A percentile compares a stretch with the other conserved stretches of the same genome.
phyloP scores from a whole-genome alignment of 805 yeast genomes.

The Tetrapisispora fleetii region DNA sequence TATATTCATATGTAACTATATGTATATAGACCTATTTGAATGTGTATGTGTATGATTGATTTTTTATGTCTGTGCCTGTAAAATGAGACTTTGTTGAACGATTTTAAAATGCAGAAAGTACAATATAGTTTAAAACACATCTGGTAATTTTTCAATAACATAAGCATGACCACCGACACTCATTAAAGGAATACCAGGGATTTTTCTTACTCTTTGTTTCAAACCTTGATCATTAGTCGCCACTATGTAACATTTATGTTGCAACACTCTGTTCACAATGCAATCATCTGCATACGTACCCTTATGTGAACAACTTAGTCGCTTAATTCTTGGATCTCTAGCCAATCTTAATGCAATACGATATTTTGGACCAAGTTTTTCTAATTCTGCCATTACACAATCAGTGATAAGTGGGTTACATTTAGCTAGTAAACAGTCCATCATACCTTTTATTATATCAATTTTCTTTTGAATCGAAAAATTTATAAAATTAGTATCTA shows the following conservation, averaged over 20 bases:
- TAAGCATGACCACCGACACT: conserved; percentile 92
- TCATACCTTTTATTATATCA: conserved; percentile 90
- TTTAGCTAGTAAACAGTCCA: conserved; percentile 91
- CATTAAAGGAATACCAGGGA: conserved; percentile 95
- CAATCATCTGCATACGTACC: conserved; percentile 99
- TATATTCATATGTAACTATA: too few relatives aligned
- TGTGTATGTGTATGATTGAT: too few relatives aligned
- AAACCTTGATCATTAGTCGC: conserved; percentile 97
- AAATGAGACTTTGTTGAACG: background rate
- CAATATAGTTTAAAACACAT: conserved; percentile 47
- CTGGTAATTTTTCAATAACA: conserved; percentile 90
- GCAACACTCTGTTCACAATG: conserved; percentile 82
- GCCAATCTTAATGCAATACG: conserved; percentile 89
- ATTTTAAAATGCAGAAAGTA: background rate
- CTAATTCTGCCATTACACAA: conserved; percentile 96
- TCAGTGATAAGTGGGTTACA: conserved; percentile 94
- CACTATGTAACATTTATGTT: conserved; percentile 93
- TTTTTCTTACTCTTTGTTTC: conserved; percentile 86
- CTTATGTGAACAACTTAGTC: conserved; percentile 82
- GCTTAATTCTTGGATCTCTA: conserved; percentile 81
- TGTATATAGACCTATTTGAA: too few relatives aligned
- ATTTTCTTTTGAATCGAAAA: conserved; percentile 93
- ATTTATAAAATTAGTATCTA: conserved; percentile 95
- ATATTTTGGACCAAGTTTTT: conserved; percentile 88
- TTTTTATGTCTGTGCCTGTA: too few relatives aligned